Evolutionary conservation across 2,329 filamentous ascomycete genomes (phyloP), one percentile per base, ranked within the genome.

Genomic region (Stylonectria norvegica): DNA sequence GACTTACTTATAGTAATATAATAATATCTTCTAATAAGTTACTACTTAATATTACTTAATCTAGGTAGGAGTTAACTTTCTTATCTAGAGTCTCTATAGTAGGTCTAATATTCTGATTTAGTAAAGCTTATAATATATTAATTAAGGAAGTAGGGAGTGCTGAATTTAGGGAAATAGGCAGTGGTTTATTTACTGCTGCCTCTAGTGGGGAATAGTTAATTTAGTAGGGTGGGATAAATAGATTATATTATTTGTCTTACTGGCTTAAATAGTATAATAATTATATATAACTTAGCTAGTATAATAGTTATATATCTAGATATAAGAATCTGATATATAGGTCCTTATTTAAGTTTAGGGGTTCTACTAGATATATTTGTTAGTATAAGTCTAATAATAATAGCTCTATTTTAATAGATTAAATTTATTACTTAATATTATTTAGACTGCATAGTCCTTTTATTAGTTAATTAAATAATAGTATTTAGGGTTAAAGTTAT

Each of bases 301-400:
- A 45, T 28, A 17, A 16, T 14, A 39, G 32, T 29, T 10, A 20
- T 19, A 12, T 5, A 14, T 42, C 10, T 45, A 39, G n/a, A 42
- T 42, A 19, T 11, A 41, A 20, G 42, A 33, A 12, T 17, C 34
- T 4, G 10, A 40, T 7, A 14, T n/a, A 10, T 22, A 38, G 31
- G 35, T 27, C 11, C 25, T 23, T 2, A 17, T 16, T n/a, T 16
- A 3, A 9, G 19, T 11, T 32, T 19, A 18, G 9, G 17, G 5
- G 17, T 46, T 7, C 39, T 33, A 12, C 14, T 42, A 3, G 37
- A 3, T 46, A 18, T 22, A 39, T 42, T 10, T 42, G 39, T n/a
- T 39, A 39, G 19, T 42, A 46, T 23, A 46, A 44, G 17, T 27
- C 30, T 17, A 28, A 44, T 31, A 44, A 44, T 15, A 15, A 44